Conservation (phyloP, 2,329 filamentous ascomycete species). For the Phyllosticta capitalensis region DNA sequence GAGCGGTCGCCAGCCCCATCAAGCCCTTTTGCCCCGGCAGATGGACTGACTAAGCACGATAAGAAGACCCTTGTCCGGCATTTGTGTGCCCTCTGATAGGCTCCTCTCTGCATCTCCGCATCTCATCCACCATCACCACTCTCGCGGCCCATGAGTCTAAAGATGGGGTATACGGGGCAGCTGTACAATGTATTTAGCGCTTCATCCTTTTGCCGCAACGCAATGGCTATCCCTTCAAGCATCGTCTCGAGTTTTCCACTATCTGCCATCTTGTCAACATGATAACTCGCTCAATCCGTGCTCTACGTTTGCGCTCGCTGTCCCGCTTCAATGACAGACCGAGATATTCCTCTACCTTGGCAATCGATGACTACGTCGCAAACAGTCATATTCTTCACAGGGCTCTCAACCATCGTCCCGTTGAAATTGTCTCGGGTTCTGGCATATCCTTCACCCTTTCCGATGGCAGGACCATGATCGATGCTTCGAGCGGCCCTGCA, state of each 20-base stretch:
- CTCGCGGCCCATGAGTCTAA: background rate
- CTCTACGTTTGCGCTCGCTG: background rate
- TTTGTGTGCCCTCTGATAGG: background rate
- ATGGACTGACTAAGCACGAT: background rate
- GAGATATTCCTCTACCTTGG: background rate
- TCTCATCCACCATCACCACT: background rate
- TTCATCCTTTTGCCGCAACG: background rate
- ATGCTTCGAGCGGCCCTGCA: constrained; percentile 13
- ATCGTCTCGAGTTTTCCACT: background rate
- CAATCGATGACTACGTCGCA: constrained; percentile 1
- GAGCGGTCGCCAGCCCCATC: background rate
- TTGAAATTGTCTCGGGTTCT: constrained; percentile 1
- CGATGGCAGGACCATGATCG: constrained; percentile 12
- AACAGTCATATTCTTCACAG: constrained; percentile 4
- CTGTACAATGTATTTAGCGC: background rate
- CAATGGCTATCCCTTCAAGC: background rate
- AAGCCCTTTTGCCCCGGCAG: background rate
- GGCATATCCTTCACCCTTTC: constrained; percentile 8
- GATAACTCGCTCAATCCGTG: background rate
- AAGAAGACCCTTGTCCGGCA: background rate
- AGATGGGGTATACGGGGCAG: background rate
- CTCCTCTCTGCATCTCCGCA: background rate
- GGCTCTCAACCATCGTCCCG: background rate
- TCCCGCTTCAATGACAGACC: background rate
- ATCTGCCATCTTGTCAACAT: background rate